Base-by-base conservation (phyloP, 768 basidiomycete species). In the Boletellus ananas region DNA sequence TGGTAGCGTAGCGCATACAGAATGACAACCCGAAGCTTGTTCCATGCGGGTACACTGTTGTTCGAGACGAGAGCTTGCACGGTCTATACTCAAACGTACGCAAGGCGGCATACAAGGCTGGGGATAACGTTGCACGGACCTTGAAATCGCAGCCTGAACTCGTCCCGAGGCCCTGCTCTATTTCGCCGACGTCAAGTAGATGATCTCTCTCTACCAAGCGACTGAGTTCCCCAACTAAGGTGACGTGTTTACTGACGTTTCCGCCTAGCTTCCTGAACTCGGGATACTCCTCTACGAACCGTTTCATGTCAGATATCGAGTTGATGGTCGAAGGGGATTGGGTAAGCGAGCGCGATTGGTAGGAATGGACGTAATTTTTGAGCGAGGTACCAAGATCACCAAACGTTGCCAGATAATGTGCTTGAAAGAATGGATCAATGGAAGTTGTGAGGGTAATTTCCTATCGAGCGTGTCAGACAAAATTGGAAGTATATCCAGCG, bases 191-290 rank as follows among this genome's bases (percentile, higher is more conserved):
- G 43, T 90, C 91, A 49, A 99, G 72, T 39, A 98, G 71, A 62
- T 87, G 90, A 61, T 94, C 87, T 51, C 83, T 74, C 45, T 83
- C 89, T 14, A 98, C 93, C 40, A 98, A 70, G 52, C 95, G 77
- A 62, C 93, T 95, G 52, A 99, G 77, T 66, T 99, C 96, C 12
- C 96, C 95, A 0, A 99, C 96, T 20, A 99, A 71, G 7, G 95
- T 91, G 18, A 98, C 96, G 61, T 98, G 96, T 70, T 98, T 99
- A 73, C 92, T 95, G 27, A 99, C 96, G 66, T 99, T 99, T 9
- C 94, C 94, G 1, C 96, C 94, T 27, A 99, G 77, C 65, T 94
- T 94, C 58, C 87, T 79, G 63, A 98, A 97, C 68, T 99, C 96
- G 1, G 96, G 96, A 70, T 95, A 99, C 60, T 97, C 94, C 66